phyloP scores from a whole-genome alignment of 2,329 filamentous ascomycete species.

The Fusarium heterosporum region DNA sequence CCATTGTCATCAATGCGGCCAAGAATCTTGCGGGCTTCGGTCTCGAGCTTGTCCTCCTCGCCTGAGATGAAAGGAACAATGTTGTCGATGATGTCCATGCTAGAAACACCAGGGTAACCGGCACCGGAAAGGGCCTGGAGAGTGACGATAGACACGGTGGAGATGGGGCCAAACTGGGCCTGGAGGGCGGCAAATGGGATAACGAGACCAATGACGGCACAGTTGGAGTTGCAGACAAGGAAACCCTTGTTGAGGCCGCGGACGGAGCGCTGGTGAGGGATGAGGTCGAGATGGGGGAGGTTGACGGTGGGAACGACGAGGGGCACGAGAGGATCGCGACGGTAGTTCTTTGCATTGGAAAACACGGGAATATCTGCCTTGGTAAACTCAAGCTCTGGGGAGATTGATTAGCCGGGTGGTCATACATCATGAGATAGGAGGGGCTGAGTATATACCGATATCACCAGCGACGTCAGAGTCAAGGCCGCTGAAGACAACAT shows the following conservation, averaged over 20 bases:
- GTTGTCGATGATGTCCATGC: constrained; percentile 97
- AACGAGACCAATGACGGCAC: constrained; percentile 94
- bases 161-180: constrained; percentile 85
- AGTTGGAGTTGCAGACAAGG: constrained; percentile 98
- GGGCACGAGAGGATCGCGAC: constrained; percentile 88
- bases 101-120: constrained; percentile 88
- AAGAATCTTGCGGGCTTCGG: constrained; percentile 94
- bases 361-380: constrained; percentile 91
- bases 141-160: constrained; percentile 82
- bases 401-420: constrained; percentile 12
- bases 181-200: constrained; percentile 94
- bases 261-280: constrained; percentile 85
- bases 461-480: constrained; percentile 94
- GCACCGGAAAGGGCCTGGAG: constrained; percentile 95
- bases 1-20: constrained; percentile 77
- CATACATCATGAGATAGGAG: neutral
- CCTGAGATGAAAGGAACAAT: constrained; percentile 93
- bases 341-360: constrained; percentile 98
- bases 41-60: constrained; percentile 96
- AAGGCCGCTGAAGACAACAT: constrained; percentile 91
- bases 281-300: constrained; percentile 84
- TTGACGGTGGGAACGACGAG: constrained; percentile 97
- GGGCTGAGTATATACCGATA: constrained; percentile 72
- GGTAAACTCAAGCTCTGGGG: constrained; percentile 86
- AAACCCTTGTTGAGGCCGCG: constrained; percentile 85